Conservation (phyloP, 768 basidiomycete genomes). For the Pulveroboletus ravenelii region DNA sequence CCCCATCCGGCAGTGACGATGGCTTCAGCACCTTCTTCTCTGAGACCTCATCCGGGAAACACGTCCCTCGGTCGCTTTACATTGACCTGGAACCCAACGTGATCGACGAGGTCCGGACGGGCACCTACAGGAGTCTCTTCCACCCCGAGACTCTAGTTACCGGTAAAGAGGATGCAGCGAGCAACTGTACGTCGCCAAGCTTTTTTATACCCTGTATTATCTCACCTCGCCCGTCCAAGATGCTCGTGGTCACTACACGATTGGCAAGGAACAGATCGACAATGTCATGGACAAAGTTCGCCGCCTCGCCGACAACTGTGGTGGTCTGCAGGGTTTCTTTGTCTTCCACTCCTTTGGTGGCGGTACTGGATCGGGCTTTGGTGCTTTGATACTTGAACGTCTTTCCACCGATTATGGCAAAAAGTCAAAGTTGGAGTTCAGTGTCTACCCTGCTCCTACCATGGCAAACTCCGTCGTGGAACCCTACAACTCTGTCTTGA, state of each 20-base stretch:
- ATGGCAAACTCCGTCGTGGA: slow-evolving; percentile 95
- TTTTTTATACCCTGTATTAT: neutral
- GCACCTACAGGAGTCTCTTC: slow-evolving; percentile 94
- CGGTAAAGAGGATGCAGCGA: slow-evolving; percentile 99
- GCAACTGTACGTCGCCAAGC: slow-evolving; percentile 71
- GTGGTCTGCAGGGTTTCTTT: slow-evolving; percentile 97
- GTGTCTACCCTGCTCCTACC: slow-evolving; percentile 92
- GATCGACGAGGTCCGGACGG: slow-evolving; percentile 95
- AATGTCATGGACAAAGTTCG: slow-evolving; percentile 94
- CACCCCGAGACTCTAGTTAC: slow-evolving; percentile 98
- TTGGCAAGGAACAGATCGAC: slow-evolving; percentile 98
- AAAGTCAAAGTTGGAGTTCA: slow-evolving; percentile 98
- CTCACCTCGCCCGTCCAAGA: slow-evolving; percentile 44
- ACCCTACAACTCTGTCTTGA: slow-evolving; percentile 95
- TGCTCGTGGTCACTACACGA: slow-evolving; percentile 96
- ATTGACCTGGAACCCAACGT: slow-evolving; percentile 97
- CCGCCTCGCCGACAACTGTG: slow-evolving; percentile 92
- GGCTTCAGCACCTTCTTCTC: slow-evolving; percentile 99
- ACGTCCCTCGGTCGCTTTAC: slow-evolving; percentile 96
- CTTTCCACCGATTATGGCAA: slow-evolving; percentile 98
- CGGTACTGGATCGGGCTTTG: slow-evolving; percentile 98
- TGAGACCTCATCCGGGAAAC: slow-evolving; percentile 93
- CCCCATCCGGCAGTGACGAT: slow-evolving; percentile 70
- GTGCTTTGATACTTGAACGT: slow-evolving; percentile 91
- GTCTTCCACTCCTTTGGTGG: slow-evolving; percentile 99